phyloP scores from a whole-genome alignment of 305 asterid species.

The Fraxinus albicans region DNA sequence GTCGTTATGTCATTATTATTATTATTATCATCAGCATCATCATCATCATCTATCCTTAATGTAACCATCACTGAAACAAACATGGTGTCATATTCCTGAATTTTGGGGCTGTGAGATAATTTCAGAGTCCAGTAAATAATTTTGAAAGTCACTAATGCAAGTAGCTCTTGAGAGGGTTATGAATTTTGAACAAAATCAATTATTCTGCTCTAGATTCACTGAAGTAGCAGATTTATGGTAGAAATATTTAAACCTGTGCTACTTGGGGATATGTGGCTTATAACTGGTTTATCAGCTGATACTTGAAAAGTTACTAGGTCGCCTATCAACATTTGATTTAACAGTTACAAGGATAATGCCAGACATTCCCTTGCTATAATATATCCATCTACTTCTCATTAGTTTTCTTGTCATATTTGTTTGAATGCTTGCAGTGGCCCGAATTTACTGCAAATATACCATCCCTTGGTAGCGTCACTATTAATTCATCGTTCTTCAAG shows the following conservation, averaged over 20 bases:
- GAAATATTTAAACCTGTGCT: background rate
- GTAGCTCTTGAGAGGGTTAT: background rate
- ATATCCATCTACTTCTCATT: background rate
- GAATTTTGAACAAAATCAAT: background rate
- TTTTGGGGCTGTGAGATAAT: background rate
- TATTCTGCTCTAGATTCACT: conserved; percentile 12
- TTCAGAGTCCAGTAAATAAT: background rate
- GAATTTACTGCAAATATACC: conserved; percentile 70
- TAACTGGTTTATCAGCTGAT: background rate
- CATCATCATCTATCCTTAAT: background rate
- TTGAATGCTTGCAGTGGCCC: conserved; percentile 69
- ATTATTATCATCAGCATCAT: no score
- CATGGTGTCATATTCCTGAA: background rate
- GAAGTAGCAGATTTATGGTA: background rate
- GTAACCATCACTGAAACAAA: background rate
- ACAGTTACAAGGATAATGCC: conserved; percentile 8
- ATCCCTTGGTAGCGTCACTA: conserved; percentile 60
- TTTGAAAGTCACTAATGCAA: background rate
- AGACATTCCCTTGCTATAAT: background rate
- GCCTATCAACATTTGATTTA: background rate
- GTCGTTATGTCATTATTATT: background rate
- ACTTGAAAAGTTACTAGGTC: background rate
- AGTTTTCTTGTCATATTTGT: background rate
- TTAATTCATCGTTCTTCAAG: conserved; percentile 76
- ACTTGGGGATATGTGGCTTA: background rate